Base-by-base conservation (phyloP, 2,329 filamentous ascomycete species). In the Uncinocarpus reesii region DNA sequence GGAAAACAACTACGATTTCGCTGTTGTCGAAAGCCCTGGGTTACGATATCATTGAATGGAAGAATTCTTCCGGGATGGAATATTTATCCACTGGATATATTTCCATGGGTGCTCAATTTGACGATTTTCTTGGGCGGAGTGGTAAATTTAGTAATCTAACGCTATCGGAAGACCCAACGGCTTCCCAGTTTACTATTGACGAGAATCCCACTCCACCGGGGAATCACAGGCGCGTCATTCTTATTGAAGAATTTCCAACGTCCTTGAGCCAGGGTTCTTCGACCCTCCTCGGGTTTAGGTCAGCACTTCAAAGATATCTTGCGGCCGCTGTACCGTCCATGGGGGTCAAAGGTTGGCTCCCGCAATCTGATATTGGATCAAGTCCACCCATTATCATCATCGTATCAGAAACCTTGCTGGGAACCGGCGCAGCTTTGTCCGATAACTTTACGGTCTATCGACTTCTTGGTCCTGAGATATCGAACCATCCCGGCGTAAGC, bases 371-470 rank as follows among this genome's bases (percentile, higher is more conserved):
- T 4, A 15, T 21, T 26, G 72, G 76, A 2, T 65, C 72, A 7
- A 70, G 80, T 21, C 80, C 78, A 1, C 92, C 92, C 0, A 74
- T 96, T 29, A 78, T 98, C 26, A 81, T 98, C 70, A 77, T 98
- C 50, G 80, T 98, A 43, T 95, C 92, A 0, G 92, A 98, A 65
- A 93, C 87, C 0, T 71, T 94, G 11, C 70, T 95, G 13, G 90
- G 86, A 0, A 92, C 88, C 1, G 88, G 82, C 6, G 89, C 86
- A 2, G 83, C 88, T 1, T 81, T 84, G 7, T 81, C 86, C 10
- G 89, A 96, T 60, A 95, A 86, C 64, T 88, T 96, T 59, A 98
- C 92, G 0, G 87, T 87, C 0, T 86, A 96, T 68, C 80, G 89
- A 20, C 70, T 98, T 15, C 77, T 98, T 2, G 92, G 93, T 0